Percentiles rank a stretch among this genome's conserved stretches.
These are phyloP conservation scores for Euphorbia pulcherrima DNA, from an alignment of 345 rosid genomes.

Conservation along the genomic window DNA sequence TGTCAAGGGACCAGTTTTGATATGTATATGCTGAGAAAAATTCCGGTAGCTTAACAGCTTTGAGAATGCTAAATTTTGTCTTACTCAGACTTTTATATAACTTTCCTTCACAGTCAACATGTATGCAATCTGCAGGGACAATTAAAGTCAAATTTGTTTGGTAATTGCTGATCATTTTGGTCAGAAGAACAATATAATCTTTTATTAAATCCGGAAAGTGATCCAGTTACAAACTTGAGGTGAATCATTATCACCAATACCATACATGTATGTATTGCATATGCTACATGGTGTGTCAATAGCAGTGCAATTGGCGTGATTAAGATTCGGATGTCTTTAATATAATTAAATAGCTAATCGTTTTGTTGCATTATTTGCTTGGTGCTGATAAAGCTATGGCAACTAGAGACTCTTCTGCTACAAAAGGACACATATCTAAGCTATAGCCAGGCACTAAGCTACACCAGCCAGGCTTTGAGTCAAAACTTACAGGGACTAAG, in stretches of 20 bases:
- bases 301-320: constrained; percentile 17
- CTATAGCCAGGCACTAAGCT: constrained; percentile 94
- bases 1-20: constrained; percentile 1
- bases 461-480: constrained; percentile 97
- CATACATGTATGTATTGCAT: not conserved
- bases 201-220: not conserved
- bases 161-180: not conserved
- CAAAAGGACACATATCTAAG: constrained; percentile 93
- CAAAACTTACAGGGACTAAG: constrained; percentile 93
- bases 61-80: not conserved
- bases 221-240: not conserved
- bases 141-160: constrained; percentile 8
- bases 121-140: not conserved
- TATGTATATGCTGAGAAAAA: constrained; percentile 9
- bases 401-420: constrained; percentile 87
- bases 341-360: constrained; percentile 4
- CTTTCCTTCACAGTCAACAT: not conserved
- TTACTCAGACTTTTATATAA: not conserved
- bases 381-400: constrained; percentile 67
- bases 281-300: constrained; percentile 19
- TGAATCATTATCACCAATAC: constrained; percentile 2
- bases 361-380: not conserved
- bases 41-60: constrained; percentile 33
- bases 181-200: not conserved
- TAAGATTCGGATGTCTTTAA: constrained; percentile 16